These are phyloP conservation scores for Hirsutella minnesotensis DNA, from an alignment of 2,329 filamentous ascomycete species.

Conservation along the genomic window DNA sequence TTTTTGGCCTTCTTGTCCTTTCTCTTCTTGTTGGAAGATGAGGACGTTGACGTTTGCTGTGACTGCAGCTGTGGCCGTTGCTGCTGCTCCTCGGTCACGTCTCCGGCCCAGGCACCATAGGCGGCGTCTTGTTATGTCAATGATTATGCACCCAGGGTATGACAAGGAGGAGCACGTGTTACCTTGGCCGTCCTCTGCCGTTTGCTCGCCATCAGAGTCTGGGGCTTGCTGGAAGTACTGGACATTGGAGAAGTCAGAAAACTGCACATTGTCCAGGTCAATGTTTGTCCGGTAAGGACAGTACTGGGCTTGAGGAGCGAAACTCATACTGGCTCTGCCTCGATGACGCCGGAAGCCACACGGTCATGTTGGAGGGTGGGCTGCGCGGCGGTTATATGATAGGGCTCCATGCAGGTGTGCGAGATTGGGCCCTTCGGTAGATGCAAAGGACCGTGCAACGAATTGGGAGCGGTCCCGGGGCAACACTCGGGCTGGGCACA, in stretches of 20 bases:
- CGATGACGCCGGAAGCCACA: constrained; percentile 12
- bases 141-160: background rate
- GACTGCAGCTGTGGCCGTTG: background rate
- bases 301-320: constrained; percentile 22
- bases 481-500: constrained; percentile 7
- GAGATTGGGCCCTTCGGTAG: constrained; percentile 20
- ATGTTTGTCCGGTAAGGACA: constrained; percentile 27
- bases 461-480: constrained; percentile 3
- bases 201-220: constrained; percentile 27
- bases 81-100: background rate
- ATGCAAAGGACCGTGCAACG: constrained; percentile 14
- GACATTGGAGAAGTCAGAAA: constrained; percentile 30
- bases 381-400: constrained; percentile 20
- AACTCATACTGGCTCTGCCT: constrained; percentile 30
- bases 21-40: constrained; percentile 5
- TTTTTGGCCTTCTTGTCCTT: constrained; percentile 11
- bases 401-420: constrained; percentile 19
- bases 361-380: constrained; percentile 11
- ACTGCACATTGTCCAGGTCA: constrained; percentile 26
- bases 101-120: background rate
- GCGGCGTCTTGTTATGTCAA: background rate
- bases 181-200: constrained; percentile 6
- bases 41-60: background rate
- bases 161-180: constrained; percentile 3
- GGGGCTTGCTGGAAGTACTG: constrained; percentile 25